Percentiles rank a stretch among this genome's conserved stretches.
phyloP scores from a whole-genome alignment of 768 basidiomycete species.

The Suillus subaureus region DNA sequence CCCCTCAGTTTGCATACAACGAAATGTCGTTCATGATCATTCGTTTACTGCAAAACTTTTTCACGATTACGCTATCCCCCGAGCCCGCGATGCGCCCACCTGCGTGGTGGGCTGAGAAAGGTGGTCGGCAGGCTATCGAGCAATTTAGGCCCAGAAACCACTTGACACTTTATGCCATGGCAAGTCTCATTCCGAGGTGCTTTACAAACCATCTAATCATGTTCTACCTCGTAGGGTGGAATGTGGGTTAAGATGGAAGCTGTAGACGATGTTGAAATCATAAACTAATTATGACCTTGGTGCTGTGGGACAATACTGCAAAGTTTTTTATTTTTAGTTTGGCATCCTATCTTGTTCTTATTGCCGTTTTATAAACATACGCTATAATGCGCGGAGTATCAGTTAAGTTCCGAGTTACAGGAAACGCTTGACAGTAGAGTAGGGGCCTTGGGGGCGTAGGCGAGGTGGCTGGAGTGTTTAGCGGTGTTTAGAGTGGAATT shows the following conservation, averaged over 20 bases:
- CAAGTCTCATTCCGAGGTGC: conserved; percentile 18
- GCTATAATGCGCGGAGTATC: background rate
- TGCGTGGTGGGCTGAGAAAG: conserved; percentile 25
- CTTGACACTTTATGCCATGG: conserved; percentile 39
- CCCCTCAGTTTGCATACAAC: conserved; percentile 35
- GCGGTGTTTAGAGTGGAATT: no score
- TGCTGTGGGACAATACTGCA: background rate
- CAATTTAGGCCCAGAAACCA: conserved; percentile 29
- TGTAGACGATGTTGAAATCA: conserved; percentile 18
- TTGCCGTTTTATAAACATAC: background rate
- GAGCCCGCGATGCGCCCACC: conserved; percentile 31
- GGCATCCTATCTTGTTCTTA: background rate
- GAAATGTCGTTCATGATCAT: conserved; percentile 37
- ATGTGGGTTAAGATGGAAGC: conserved; percentile 48
- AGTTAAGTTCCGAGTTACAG: background rate
- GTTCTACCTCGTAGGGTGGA: conserved; percentile 38
- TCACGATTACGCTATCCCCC: conserved; percentile 20
- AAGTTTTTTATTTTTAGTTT: background rate
- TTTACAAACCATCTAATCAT: background rate
- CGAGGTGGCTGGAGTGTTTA: no score
- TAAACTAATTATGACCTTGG: background rate
- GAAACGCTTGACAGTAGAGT: no score
- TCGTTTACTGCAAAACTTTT: conserved; percentile 31
- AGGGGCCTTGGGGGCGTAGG: no score
- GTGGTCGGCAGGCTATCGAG: conserved; percentile 30